Evolutionary conservation across 805 yeast genomes (phyloP).

Genomic region (Barnettozyma sp.): DNA sequence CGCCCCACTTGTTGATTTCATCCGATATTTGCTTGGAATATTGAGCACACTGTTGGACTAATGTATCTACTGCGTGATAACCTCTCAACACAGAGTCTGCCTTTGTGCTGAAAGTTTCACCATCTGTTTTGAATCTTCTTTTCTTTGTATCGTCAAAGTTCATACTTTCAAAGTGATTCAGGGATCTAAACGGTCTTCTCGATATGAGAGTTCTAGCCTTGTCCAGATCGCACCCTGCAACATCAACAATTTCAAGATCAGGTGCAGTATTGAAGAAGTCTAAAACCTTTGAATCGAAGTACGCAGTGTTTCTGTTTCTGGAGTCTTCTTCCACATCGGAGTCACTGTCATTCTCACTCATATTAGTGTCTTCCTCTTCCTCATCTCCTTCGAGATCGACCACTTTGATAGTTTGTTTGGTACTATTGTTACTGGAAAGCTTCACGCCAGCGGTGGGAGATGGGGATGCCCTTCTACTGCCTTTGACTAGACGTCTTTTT

Average conservation of each 20-base stretch:
- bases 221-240: slow-evolving; percentile 61
- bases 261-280: slow-evolving; percentile 76
- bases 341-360: slow-evolving; percentile 38
- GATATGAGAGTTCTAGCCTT: slow-evolving; percentile 58
- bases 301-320: slow-evolving; percentile 24
- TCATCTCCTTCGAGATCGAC: slow-evolving; percentile 24
- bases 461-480: slow-evolving; percentile 25
- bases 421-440: too few relatives aligned
- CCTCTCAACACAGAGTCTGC: slow-evolving; percentile 71
- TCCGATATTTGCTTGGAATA: slow-evolving; percentile 64
- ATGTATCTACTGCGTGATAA: slow-evolving; percentile 90
- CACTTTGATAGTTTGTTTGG: too few relatives aligned
- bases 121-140: slow-evolving; percentile 49
- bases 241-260: slow-evolving; percentile 68
- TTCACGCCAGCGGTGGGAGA: too few relatives aligned
- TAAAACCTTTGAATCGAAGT: slow-evolving; percentile 60
- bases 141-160: slow-evolving; percentile 37
- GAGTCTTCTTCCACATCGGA: slow-evolving; percentile 37
- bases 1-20: slow-evolving; percentile 85
- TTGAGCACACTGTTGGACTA: slow-evolving; percentile 74
- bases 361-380: slow-evolving; percentile 35
- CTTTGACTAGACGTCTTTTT: slow-evolving; percentile 35
- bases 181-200: slow-evolving; percentile 59
- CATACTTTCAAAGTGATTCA: slow-evolving; percentile 53
- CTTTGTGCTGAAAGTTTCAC: slow-evolving; percentile 67